Conservation (phyloP, 352 stramenopile genomes). For the Lagenidium giganteum region DNA sequence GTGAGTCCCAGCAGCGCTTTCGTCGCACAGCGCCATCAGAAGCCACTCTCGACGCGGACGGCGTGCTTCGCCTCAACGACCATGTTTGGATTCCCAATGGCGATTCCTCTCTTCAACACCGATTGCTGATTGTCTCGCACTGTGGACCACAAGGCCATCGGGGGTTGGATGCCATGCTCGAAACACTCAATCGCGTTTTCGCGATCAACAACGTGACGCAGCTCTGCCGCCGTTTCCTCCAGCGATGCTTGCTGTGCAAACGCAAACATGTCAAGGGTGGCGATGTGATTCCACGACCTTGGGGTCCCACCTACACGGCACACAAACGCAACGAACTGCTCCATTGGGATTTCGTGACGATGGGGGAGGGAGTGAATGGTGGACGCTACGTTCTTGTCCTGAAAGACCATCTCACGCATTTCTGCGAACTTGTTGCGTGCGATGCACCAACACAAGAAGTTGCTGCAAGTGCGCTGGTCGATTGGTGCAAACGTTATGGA, state of each 20-base stretch:
- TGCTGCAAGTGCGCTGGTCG: conserved; percentile 13
- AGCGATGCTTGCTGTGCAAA: conserved; percentile 12
- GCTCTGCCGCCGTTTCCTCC: not conserved
- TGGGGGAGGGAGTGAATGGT: conserved; percentile 15
- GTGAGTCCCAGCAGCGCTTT: not conserved
- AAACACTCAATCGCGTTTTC: not conserved
- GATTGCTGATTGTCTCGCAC: conserved; percentile 9
- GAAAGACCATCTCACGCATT: conserved; percentile 22
- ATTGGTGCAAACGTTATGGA: conserved; percentile 15
- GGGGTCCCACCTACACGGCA: not conserved
- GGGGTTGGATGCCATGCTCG: conserved; percentile 3
- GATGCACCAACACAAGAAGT: conserved; percentile 13
- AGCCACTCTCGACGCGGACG: not conserved
- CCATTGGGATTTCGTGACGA: conserved; percentile 24
- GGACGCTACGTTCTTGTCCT: conserved; percentile 18
- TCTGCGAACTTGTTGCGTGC: conserved; percentile 20
- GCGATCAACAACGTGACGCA: not conserved
- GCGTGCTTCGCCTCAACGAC: not conserved
- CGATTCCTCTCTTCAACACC: not conserved
- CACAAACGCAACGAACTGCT: conserved; percentile 15
- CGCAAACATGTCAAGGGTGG: conserved; percentile 12
- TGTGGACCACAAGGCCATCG: conserved; percentile 16
- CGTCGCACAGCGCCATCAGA: not conserved
- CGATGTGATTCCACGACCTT: conserved; percentile 9
- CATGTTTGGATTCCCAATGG: conserved; percentile 6